Conservation (phyloP, 495 filamentous ascomycete species). For the Penicillium psychrofluorescens region DNA sequence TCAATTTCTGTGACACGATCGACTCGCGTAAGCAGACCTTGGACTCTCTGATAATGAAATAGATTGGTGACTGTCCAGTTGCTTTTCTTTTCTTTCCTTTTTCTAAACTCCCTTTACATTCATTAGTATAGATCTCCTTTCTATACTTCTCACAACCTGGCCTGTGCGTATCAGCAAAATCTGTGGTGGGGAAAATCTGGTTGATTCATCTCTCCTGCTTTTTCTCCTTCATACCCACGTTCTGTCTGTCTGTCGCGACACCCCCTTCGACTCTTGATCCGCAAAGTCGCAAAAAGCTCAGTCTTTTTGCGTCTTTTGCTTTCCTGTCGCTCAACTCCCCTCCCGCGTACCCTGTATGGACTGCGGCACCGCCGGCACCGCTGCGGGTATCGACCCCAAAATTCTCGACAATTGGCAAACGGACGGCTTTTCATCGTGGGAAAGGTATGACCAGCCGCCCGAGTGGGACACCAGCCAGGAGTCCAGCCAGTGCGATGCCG, state of each 20-base stretch:
- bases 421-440: slow-evolving; percentile 35
- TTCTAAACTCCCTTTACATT: too few relatives aligned
- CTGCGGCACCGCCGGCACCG: slow-evolving; percentile 32
- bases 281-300: slow-evolving; percentile 12
- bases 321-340: slow-evolving; percentile 8
- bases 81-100: too few relatives aligned
- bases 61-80: too few relatives aligned
- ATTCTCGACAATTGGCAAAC: slow-evolving; percentile 40
- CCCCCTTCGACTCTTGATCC: neutral
- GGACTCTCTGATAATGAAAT: too few relatives aligned
- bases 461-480: slow-evolving; percentile 42
- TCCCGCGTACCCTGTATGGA: slow-evolving; percentile 35
- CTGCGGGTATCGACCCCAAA: slow-evolving; percentile 45
- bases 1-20: slow-evolving; percentile 4
- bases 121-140: too few relatives aligned
- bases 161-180: slow-evolving; percentile 8
- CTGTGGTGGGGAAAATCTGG: slow-evolving; percentile 5
- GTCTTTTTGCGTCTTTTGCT: slow-evolving; percentile 17
- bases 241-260: too few relatives aligned
- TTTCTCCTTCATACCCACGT: neutral
- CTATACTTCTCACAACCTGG: neutral
- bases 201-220: slow-evolving; percentile 13
- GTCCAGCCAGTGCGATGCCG: slow-evolving; percentile 34
- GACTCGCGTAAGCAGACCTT: neutral
- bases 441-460: slow-evolving; percentile 33